Conservation (phyloP, 2,329 filamentous ascomycete species). For the Alternaria consortialis region DNA sequence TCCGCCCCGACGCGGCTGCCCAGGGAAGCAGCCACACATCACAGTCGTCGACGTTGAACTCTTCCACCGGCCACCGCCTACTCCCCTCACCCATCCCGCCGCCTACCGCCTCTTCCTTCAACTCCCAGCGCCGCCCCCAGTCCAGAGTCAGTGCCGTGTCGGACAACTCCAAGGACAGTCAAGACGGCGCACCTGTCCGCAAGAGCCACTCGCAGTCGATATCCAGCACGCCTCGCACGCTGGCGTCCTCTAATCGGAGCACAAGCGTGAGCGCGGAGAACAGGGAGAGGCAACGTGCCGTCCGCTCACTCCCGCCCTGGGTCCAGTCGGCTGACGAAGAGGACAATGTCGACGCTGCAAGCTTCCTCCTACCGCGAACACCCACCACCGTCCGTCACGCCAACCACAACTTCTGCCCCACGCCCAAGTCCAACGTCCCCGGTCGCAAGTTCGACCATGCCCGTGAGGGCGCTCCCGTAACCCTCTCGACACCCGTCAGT, state of each 20-base stretch:
- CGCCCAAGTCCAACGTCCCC: conserved; percentile 49
- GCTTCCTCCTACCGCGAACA: conserved; percentile 46
- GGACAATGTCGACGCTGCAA: conserved; percentile 42
- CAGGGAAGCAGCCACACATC: not conserved
- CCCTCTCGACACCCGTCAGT: conserved; percentile 44
- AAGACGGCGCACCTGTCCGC: conserved; percentile 33
- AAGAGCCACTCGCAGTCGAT: conserved; percentile 48
- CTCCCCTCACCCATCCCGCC: conserved; percentile 46
- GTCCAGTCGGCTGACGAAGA: conserved; percentile 51
- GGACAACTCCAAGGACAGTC: conserved; percentile 35
- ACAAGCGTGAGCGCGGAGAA: conserved; percentile 39
- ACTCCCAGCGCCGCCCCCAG: conserved; percentile 42
- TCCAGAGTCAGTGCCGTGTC: conserved; percentile 45
- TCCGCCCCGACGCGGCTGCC: conserved; percentile 31
- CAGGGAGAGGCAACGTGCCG: conserved; percentile 45
- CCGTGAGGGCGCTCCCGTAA: conserved; percentile 50
- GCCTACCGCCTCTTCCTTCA: conserved; percentile 41
- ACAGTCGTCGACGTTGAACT: conserved; percentile 9
- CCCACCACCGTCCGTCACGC: conserved; percentile 46
- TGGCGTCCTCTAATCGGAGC: conserved; percentile 47
- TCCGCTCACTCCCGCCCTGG: conserved; percentile 51
- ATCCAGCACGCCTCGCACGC: conserved; percentile 49
- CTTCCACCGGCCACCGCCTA: conserved; percentile 28
- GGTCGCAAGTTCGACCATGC: conserved; percentile 53
- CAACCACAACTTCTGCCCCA: conserved; percentile 51